Percentiles rank a stretch among this genome's conserved stretches.
phyloP scores from a whole-genome alignment of 2,329 filamentous ascomycete genomes.

The Stachybotrys echinatus region DNA sequence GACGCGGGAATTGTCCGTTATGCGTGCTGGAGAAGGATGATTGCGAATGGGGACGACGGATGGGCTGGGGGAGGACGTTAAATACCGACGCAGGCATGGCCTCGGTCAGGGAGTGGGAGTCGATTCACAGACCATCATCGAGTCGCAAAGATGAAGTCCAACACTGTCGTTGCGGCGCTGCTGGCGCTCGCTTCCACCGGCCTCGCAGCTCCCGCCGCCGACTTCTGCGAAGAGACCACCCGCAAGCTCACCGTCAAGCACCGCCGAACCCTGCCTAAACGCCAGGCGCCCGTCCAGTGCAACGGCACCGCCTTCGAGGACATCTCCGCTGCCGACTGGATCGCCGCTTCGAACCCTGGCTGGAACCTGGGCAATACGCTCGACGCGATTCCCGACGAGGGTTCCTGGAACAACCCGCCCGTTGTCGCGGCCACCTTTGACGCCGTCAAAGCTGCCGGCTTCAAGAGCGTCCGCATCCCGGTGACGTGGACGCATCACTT shows the following conservation, averaged over 20 bases:
- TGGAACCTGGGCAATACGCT: constrained; percentile 1
- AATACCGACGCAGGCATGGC: too few species aligned
- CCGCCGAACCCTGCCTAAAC: too few species aligned
- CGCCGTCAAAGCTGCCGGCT: constrained; percentile 45
- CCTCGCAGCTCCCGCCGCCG: not conserved
- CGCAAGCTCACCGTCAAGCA: too few species aligned
- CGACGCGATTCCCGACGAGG: constrained; percentile 50
- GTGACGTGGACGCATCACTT: constrained; percentile 56
- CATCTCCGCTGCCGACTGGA: constrained; percentile 1
- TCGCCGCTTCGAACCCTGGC: not conserved
- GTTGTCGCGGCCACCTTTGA: constrained; percentile 45
- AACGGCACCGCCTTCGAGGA: constrained; percentile 1
- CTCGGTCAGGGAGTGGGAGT: too few species aligned
- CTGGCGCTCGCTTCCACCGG: not conserved
- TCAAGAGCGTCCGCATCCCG: constrained; percentile 53
- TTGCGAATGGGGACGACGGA: not conserved
- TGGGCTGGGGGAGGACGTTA: too few species aligned
- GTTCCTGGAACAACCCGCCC: constrained; percentile 52
- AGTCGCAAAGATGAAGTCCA: not conserved
- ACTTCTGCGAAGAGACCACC: too few species aligned
- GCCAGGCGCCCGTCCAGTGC: not conserved
- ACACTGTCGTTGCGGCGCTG: not conserved
- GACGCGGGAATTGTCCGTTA: too few species aligned
- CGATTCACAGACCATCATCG: too few species aligned
- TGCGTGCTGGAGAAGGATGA: not conserved